Percentiles rank a stretch among this genome's conserved stretches.
Conservation (phyloP, 1,284 basidiomycete genomes). For the Neolentinus lepideus region DNA sequence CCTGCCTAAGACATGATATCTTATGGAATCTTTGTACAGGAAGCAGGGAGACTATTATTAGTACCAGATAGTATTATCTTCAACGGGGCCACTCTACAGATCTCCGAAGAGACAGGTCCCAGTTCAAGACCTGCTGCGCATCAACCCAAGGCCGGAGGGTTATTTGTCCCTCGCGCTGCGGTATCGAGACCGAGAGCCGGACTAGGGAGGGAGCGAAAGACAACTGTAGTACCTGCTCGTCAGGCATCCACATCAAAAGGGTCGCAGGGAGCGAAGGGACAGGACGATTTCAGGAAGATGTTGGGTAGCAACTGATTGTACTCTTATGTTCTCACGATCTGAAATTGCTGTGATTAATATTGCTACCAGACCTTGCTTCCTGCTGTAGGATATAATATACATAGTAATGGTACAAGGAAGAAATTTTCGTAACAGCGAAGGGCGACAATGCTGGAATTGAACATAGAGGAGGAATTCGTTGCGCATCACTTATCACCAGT, state of each 20-base stretch:
- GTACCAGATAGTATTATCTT: constrained; percentile 63
- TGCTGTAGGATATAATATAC: no score
- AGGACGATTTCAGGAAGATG: constrained; percentile 81
- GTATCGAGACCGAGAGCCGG: constrained; percentile 65
- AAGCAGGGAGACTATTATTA: constrained; percentile 72
- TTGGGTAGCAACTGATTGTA: constrained; percentile 27
- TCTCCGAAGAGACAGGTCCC: constrained; percentile 43
- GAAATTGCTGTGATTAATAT: no score
- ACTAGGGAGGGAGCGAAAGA: constrained; percentile 43
- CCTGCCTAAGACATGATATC: not conserved
- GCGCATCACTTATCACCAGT: no score
- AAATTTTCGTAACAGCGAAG: no score
- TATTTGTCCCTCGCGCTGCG: constrained; percentile 60
- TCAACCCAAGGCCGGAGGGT: constrained; percentile 31
- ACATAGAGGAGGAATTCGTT: no score
- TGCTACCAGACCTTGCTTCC: no score
- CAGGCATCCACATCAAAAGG: constrained; percentile 9
- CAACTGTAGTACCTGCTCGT: constrained; percentile 2
- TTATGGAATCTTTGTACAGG: constrained; percentile 40
- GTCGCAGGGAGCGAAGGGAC: constrained; percentile 39
- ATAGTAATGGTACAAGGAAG: no score
- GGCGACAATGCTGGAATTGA: no score
- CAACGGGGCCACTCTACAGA: constrained; percentile 44
- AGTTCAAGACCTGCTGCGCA: constrained; percentile 26
- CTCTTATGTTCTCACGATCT: no score